Base-by-base conservation (phyloP, 2,329 filamentous ascomycete species). In the Cryphonectria naterciae region DNA sequence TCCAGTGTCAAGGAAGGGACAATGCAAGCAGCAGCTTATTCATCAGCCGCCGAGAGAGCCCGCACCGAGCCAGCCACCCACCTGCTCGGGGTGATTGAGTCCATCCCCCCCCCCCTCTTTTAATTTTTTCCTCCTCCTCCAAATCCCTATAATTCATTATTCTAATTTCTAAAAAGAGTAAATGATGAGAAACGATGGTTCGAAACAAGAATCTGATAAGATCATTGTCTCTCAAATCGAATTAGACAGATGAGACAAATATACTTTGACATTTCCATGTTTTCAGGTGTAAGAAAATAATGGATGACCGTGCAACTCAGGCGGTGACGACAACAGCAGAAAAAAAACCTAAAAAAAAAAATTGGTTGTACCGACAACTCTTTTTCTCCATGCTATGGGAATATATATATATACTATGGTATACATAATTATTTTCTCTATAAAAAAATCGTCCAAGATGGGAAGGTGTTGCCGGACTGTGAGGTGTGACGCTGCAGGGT, bases 1-100 rank as follows among this genome's bases (percentile, higher is more conserved):
- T 56, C 52, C 4, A 1, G 28, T 11, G 52, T n/a, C 25, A 63
- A 25, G 39, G 39, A 35, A 49, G 46, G 46, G 46, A 19, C 7
- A 7, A 39, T 39, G 22, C 46, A 39, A 11, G 22, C 46, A n/a
- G 22, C 61, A 43, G 41, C 41, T 39, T n/a, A 43, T 43, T 64
- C 61, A 46, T 63, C 60, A 64, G 61, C 61, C 61, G 46, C 61
- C n/a, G 46, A 46, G n/a, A 13, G 25, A 39, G 25, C 11, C 37
- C 3, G 22, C 61, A 43, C 8, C 37, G 13, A 39, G 17, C 19
- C 7, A 7, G 7, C 39, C 19, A 64, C 10, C 61, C 37, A 63
- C 58, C 37, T n/a, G 28, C 22, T 25, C 6, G 17, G 52, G 52
- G 52, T 63, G 37, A 13, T n/a, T 39, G 19, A 62, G 11, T 39